Evolutionary conservation across 2,329 filamentous ascomycete genomes (phyloP), one percentile per base, ranked within the genome.

Genomic region (Xylaria sp.): DNA sequence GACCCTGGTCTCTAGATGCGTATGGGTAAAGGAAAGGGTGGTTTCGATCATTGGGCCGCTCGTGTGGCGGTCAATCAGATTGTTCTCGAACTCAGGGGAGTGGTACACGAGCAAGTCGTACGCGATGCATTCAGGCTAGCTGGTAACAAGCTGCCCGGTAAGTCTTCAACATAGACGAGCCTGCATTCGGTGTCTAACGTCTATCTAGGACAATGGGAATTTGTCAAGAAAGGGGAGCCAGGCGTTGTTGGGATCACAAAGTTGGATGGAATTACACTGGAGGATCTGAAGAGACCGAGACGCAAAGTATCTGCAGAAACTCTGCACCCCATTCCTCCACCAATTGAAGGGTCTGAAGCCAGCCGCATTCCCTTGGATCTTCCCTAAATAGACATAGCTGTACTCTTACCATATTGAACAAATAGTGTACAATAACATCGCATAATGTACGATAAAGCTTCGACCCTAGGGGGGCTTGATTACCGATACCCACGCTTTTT

Each of bases 1-100:
- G 65, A 76, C 55, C 9, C 52, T 20, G 4, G 55, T 63, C 61
- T 55, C 7, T 72, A 91, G 89, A 91, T 93, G 80, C 91, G 96
- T 87, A 99, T 99, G 97, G 96, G 96, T 80, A 99, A 98, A 83
- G 96, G 96, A 82, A 99, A 99, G 80, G 96, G 96, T 74, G 92
- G 91, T 70, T 98, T 99, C 78, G 96, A 99, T 79, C 93, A 97
- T 78, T 99, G 96, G 96, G 94, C 95, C 4, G 89, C 92, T 25
- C 90, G 95, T 80, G 90, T 98, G 73, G 90, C 93, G 9, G 93
- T 98, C 60, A 97, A 92, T 81, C 93, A 96, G 80, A 89, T 99
- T 57, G 84, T 97, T 23, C 97, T 99, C 74, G 96, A 99, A 82
- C 83, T 99, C 73, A 94, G 93, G 81, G 96, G 96, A 53, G 89